Base-by-base conservation (phyloP, 1,284 basidiomycete species). In the Puccinia polysora region DNA sequence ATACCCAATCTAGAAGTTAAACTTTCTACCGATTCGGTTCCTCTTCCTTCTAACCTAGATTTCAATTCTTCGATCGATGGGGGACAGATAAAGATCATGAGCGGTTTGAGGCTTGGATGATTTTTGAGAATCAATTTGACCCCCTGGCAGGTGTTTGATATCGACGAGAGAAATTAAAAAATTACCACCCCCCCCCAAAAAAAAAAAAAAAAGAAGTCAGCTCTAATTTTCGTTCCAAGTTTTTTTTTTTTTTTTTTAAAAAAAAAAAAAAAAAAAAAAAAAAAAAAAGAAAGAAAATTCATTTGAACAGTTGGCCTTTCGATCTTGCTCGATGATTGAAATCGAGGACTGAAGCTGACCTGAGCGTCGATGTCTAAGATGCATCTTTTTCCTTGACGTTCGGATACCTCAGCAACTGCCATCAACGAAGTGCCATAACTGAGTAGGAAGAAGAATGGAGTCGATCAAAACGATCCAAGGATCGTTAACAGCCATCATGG, bases 281-380 rank as follows among this genome's bases (percentile, higher is more conserved):
- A n/a, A 65, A 32, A 70, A 25, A 74, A 32, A 45, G 75, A 68
- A 67, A 18, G 2, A 43, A 43, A 43, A 43, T n/a, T n/a, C n/a
- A n/a, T n/a, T n/a, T n/a, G n/a, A n/a, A n/a, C n/a, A n/a, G n/a
- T n/a, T n/a, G n/a, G n/a, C n/a, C n/a, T n/a, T n/a, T n/a, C n/a
- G n/a, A n/a, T n/a, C n/a, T 18, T 28, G 23, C 18, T 10, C 15
- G 36, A 25, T 4, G 36, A n/a, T 12, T 34, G 5, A 20, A 34
- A 8, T 59, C 5, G 7, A 10, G 28, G 12, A 25, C 59, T 62
- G 40, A 62, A 4, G 7, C 83, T 74, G 78, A 89, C 90, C 86
- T 95, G 93, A 14, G 91, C 88, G 79, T 99, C 95, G 75, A 99
- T 98, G 80, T 99, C 95, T 53, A 99, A 85, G 68, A 99, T 87